These are phyloP conservation scores for Conticribra weissflogii DNA, from an alignment of 108 stramenopile species.

Conservation along the genomic window DNA sequence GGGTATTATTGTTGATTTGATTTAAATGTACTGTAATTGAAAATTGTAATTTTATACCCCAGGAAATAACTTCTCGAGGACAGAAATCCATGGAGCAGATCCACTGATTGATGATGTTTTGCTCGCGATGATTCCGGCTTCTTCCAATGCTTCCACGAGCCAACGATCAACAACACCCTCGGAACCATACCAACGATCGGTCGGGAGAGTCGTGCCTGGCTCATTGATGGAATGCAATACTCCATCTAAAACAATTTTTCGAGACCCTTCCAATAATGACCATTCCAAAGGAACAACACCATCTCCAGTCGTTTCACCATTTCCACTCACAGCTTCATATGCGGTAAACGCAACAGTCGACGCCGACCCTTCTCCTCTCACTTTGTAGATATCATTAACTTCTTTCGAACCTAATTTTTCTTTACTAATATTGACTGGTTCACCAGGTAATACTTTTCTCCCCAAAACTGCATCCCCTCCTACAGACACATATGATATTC, in stretches of 20 bases:
- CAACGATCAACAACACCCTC: conserved; percentile 79
- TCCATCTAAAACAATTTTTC: conserved; percentile 67
- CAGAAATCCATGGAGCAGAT: neutral
- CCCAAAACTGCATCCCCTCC: conserved; percentile 75
- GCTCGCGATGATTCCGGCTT: conserved; percentile 22
- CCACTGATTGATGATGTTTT: neutral
- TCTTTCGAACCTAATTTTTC: conserved; percentile 31
- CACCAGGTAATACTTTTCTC: conserved; percentile 19
- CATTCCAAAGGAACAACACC: conserved; percentile 83
- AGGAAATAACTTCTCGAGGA: neutral
- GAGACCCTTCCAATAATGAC: conserved; percentile 80
- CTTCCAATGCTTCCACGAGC: conserved; percentile 48
- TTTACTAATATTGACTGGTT: neutral
- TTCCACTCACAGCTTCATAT: conserved; percentile 86
- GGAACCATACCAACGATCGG: conserved; percentile 87
- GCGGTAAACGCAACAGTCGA: conserved; percentile 68
- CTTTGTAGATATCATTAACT: conserved; percentile 53
- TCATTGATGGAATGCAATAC: conserved; percentile 91
- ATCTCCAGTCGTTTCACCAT: conserved; percentile 76
- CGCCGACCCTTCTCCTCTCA: conserved; percentile 51
- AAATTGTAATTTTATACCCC: too few species aligned
- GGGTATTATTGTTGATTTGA: too few species aligned
- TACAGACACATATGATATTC: conserved; percentile 79
- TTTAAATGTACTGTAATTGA: too few species aligned
- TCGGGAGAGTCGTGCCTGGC: conserved; percentile 70